phyloP scores from a whole-genome alignment of 1,284 basidiomycete genomes.

The Austroboletus niveus region DNA sequence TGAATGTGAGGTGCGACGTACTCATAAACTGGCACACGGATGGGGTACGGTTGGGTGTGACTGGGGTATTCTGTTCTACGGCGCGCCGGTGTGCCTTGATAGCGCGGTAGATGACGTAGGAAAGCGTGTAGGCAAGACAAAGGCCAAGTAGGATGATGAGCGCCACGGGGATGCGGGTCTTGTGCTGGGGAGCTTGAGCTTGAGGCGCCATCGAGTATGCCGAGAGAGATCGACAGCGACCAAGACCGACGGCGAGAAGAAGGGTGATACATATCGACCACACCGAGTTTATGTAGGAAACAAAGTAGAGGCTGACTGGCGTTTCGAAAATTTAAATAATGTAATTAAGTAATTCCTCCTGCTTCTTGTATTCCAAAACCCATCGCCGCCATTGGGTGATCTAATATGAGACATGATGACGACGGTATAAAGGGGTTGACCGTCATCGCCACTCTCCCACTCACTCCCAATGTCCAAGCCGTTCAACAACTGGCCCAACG shows the following conservation, averaged over 20 bases:
- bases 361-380: too few relatives aligned
- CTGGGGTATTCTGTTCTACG: constrained; percentile 13
- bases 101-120: constrained; percentile 30
- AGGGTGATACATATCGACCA: too few relatives aligned
- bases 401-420: neutral
- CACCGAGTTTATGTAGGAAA: too few relatives aligned
- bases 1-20: constrained; percentile 7
- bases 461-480: constrained; percentile 18
- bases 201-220: too few relatives aligned
- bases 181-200: neutral
- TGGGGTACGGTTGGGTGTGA: constrained; percentile 17
- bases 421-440: neutral
- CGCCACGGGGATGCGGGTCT: constrained; percentile 15
- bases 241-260: too few relatives aligned
- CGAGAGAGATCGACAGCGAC: too few relatives aligned
- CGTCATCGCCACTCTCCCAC: neutral
- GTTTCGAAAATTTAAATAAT: neutral
- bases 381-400: too few relatives aligned
- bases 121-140: constrained; percentile 27
- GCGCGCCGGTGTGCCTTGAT: constrained; percentile 16
- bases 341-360: too few relatives aligned
- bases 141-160: constrained; percentile 24
- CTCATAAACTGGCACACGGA: constrained; percentile 30
- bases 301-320: constrained; percentile 25
- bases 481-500: constrained; percentile 32